Evolutionary conservation across 441 rosid genomes (phyloP), one percentile per base, ranked within the genome.

Genomic region (Populus hybrid): DNA sequence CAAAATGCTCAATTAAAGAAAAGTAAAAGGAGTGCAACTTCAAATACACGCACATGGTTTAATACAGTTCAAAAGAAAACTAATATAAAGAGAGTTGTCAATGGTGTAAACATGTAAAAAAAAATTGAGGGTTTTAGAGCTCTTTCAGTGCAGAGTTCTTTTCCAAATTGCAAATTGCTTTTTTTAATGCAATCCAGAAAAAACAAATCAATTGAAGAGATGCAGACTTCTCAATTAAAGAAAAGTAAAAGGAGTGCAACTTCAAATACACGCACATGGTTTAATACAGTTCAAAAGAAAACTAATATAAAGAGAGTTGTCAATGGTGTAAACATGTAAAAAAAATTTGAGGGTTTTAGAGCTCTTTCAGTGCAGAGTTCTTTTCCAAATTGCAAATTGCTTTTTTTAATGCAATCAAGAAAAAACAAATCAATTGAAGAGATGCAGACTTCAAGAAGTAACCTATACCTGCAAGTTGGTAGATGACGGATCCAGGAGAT

Each of bases 401-500:
- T 50, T 50, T 50, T 50, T 3, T 50, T 50, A 50, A 14, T 50
- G 59, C 59, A 50, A 16, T 16, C 59, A 50, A 50, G 69, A n/a
- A n/a, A 73, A 56, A 64, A 75, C 8, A 28, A 74, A 38, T 29
- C 24, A 28, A 50, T 59, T 40, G 70, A 6, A 64, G 64, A 61
- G 16, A 18, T 20, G 38, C 35, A 71, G 73, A 56, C 73, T 77
- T 59, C 20, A 69, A 28, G 29, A 28, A 59, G 64, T 65, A 24
- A 73, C 76, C n/a, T 68, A 21, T 78, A 94, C 99, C 97, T 92
- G 99, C 79, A 97, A 84, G 80, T 97, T 94, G 76, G 23, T 84
- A 68, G 95, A 87, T 72, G 98, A 90, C 28, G 99, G 94, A 70
- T 97, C 99, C 88, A 97, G 80, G 76, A 97, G 95, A 84, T 97